phyloP scores from a whole-genome alignment of 75 land plant genomes.

The Chamaecyparis obtusa region DNA sequence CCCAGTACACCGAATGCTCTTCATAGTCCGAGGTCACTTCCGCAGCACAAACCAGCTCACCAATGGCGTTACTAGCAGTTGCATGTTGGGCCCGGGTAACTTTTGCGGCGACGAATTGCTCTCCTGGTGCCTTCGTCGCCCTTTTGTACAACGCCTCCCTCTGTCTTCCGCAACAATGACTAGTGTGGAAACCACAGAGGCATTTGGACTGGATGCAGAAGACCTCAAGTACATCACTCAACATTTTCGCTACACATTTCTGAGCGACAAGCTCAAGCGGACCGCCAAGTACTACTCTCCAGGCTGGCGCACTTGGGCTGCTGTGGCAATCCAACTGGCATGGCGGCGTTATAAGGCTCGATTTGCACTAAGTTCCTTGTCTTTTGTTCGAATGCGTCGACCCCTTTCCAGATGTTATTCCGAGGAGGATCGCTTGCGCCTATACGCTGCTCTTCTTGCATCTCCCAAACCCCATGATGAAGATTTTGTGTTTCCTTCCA shows the following conservation, averaged over 20 bases:
- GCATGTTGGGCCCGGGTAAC: constrained; percentile 87
- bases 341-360: constrained; percentile 81
- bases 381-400: constrained; percentile 58
- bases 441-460: constrained; percentile 73
- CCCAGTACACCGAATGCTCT: constrained; percentile 81
- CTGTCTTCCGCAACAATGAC: constrained; percentile 69
- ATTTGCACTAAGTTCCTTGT: constrained; percentile 41
- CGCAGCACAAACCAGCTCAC: constrained; percentile 71
- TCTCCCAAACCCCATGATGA: constrained; percentile 78
- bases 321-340: constrained; percentile 92
- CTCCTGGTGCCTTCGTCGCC: constrained; percentile 75
- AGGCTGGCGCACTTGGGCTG: constrained; percentile 97
- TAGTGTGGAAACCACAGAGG: constrained; percentile 75
- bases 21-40: constrained; percentile 79
- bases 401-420: constrained; percentile 56
- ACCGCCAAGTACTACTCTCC: constrained; percentile 85
- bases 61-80: constrained; percentile 60
- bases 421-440: constrained; percentile 64
- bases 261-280: constrained; percentile 75
- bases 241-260: constrained; percentile 73
- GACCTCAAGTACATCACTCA: constrained; percentile 87
- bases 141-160: constrained; percentile 68
- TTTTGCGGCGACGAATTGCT: constrained; percentile 94
- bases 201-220: constrained; percentile 76
- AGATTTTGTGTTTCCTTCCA: constrained; percentile 23